Conservation (phyloP, 805 yeast genomes). For the Tetrapisispora namnaoensis region DNA sequence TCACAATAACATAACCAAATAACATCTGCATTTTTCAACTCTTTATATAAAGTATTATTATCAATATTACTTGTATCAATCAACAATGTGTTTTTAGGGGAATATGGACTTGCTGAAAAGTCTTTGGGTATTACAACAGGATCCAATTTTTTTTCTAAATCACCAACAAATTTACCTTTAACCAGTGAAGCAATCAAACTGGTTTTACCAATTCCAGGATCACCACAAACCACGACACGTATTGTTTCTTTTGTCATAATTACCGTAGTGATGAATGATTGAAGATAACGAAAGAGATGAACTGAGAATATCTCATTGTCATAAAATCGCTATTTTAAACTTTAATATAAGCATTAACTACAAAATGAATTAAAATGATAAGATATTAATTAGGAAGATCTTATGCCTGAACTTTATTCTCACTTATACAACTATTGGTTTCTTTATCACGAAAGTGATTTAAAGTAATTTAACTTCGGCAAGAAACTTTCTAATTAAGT, state of each 20-base stretch:
- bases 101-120: constrained; percentile 47
- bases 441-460: no score
- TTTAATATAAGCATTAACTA: not conserved
- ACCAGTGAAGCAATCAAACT: constrained; percentile 70
- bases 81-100: constrained; percentile 57
- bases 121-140: constrained; percentile 76
- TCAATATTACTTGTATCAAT: constrained; percentile 76
- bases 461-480: no score
- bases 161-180: constrained; percentile 71
- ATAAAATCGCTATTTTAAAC: not conserved
- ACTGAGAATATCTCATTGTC: not conserved
- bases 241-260: constrained; percentile 42
- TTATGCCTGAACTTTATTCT: no score
- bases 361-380: no score
- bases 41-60: constrained; percentile 48
- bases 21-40: constrained; percentile 77
- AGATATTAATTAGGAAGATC: no score
- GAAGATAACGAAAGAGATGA: not conserved
- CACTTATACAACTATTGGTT: no score
- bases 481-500: no score
- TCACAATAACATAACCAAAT: constrained; percentile 92
- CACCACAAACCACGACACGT: constrained; percentile 87
- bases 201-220: constrained; percentile 82
- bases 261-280: no score
- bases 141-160: constrained; percentile 69